These are phyloP conservation scores for Tuber borchii DNA, from an alignment of 495 filamentous ascomycete genomes.

Conservation along the genomic window DNA sequence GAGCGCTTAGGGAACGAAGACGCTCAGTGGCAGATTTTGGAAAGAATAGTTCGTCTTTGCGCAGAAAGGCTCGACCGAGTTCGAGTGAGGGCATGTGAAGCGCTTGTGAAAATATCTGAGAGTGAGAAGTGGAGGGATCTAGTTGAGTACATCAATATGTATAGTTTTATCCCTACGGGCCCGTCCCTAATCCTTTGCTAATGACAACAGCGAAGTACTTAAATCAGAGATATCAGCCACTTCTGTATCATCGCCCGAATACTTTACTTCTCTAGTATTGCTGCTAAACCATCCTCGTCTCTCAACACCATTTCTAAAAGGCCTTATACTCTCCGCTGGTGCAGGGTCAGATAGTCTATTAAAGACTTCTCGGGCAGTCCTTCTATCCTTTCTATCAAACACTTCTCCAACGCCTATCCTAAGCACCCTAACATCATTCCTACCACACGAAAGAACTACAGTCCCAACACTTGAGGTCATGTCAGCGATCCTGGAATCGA, in stretches of 20 bases:
- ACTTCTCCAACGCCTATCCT: slow-evolving; percentile 41
- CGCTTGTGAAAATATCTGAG: slow-evolving; percentile 43
- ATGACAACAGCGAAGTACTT: slow-evolving; percentile 6
- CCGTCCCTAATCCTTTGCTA: slow-evolving; percentile 40
- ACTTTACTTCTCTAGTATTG: slow-evolving; percentile 50
- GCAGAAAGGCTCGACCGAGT: slow-evolving; percentile 87
- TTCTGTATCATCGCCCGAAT: slow-evolving; percentile 48
- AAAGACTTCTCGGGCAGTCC: slow-evolving; percentile 62
- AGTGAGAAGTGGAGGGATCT: slow-evolving; percentile 40
- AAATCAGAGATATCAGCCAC: slow-evolving; percentile 33
- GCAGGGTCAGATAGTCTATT: slow-evolving; percentile 77
- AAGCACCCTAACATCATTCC: slow-evolving; percentile 29
- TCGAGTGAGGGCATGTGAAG: slow-evolving; percentile 57
- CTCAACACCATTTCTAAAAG: slow-evolving; percentile 54
- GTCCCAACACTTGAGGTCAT: slow-evolving; percentile 69
- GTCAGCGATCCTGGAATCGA: slow-evolving; percentile 62
- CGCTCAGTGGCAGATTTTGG: slow-evolving; percentile 24
- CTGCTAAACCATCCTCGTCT: slow-evolving; percentile 39
- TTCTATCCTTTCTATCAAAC: slow-evolving; percentile 48
- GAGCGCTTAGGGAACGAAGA: slow-evolving; percentile 26
- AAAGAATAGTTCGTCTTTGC: slow-evolving; percentile 59
- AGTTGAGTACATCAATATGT: slow-evolving; percentile 13
- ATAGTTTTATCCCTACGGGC: neutral
- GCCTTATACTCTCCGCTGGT: slow-evolving; percentile 74
- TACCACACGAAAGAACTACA: slow-evolving; percentile 59